A percentile compares a stretch with the other conserved stretches of the same genome.
These are phyloP conservation scores for Russula vinacea DNA, from an alignment of 768 basidiomycete genomes.

Conservation along the genomic window DNA sequence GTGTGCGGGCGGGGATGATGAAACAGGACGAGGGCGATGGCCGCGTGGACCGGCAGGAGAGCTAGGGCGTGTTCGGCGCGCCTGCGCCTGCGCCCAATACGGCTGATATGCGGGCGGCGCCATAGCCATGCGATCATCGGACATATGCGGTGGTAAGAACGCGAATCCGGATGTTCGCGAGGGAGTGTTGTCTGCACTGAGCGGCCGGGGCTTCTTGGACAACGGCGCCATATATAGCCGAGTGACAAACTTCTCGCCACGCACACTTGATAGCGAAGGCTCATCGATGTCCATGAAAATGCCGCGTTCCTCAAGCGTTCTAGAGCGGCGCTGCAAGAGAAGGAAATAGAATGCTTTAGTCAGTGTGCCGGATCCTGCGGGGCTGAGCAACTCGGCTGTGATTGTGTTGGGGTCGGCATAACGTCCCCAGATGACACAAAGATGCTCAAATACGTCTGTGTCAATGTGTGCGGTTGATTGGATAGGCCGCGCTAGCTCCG, in stretches of 20 bases:
- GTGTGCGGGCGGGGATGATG: slow-evolving; percentile 27
- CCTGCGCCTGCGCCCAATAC: slow-evolving; percentile 18
- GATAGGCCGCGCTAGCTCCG: slow-evolving; percentile 64
- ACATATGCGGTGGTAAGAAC: slow-evolving; percentile 24
- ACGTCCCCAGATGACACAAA: slow-evolving; percentile 81
- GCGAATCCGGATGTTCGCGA: slow-evolving; percentile 8
- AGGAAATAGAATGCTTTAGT: slow-evolving; percentile 91
- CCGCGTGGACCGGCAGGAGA: slow-evolving; percentile 30
- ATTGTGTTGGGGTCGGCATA: slow-evolving; percentile 60
- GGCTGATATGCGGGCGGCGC: slow-evolving; percentile 27
- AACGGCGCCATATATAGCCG: slow-evolving; percentile 46
- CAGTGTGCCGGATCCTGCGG: slow-evolving; percentile 64
- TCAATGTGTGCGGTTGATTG: slow-evolving; percentile 68
- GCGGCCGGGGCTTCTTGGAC: slow-evolving; percentile 34
- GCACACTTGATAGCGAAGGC: slow-evolving; percentile 29
- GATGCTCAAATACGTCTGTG: slow-evolving; percentile 68
- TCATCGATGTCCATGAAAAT: slow-evolving; percentile 42
- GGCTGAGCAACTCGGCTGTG: slow-evolving; percentile 63
- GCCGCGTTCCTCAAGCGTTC: slow-evolving; percentile 53
- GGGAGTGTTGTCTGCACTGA: slow-evolving; percentile 22
- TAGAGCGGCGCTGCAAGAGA: slow-evolving; percentile 70
- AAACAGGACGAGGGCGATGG: slow-evolving; percentile 29
- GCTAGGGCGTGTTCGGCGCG: slow-evolving; percentile 25
- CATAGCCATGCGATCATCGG: slow-evolving; percentile 19
- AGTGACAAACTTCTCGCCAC: slow-evolving; percentile 38